These are phyloP conservation scores for Eurotiales sp. DNA, from an alignment of 2,329 filamentous ascomycete species.

Conservation along the genomic window DNA sequence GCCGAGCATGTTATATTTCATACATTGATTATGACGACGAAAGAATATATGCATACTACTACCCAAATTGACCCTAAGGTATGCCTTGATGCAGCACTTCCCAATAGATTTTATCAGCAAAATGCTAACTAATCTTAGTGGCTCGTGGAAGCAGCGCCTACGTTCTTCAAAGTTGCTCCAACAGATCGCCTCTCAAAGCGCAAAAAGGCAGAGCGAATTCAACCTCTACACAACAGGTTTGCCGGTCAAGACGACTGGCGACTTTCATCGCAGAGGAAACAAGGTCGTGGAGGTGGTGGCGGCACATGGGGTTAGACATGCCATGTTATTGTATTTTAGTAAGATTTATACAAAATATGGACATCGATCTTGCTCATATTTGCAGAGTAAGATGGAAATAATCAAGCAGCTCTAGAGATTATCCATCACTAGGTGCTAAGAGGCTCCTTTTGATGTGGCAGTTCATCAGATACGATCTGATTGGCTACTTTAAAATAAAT, in stretches of 20 bases:
- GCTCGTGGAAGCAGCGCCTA: conserved; percentile 94
- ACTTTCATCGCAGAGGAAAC: conserved; percentile 78
- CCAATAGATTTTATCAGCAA: too few relatives aligned
- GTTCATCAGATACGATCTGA: neutral
- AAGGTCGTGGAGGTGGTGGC: conserved; percentile 79
- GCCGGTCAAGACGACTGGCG: conserved; percentile 93
- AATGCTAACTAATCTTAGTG: conserved; percentile 37
- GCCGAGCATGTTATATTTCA: conserved; percentile 97
- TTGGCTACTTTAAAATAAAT: too few relatives aligned
- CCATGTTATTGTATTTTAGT: neutral
- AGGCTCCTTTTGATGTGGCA: too few relatives aligned
- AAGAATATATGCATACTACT: conserved; percentile 97
- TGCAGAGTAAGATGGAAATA: too few relatives aligned
- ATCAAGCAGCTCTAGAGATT: too few relatives aligned
- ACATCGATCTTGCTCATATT: too few relatives aligned
- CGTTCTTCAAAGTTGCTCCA: conserved; percentile 95
- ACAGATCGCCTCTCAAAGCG: conserved; percentile 83
- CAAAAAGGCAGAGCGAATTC: conserved; percentile 90
- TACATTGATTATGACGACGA: conserved; percentile 52
- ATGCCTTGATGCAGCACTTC: too few relatives aligned
- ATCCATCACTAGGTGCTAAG: too few relatives aligned
- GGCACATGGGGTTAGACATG: conserved; percentile 76
- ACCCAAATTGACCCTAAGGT: conserved; percentile 86
- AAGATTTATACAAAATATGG: too few relatives aligned
- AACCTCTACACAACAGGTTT: conserved; percentile 91